Base-by-base conservation (phyloP, 225 moss, liverwort and hornwort species). In the Neckera pumila region DNA sequence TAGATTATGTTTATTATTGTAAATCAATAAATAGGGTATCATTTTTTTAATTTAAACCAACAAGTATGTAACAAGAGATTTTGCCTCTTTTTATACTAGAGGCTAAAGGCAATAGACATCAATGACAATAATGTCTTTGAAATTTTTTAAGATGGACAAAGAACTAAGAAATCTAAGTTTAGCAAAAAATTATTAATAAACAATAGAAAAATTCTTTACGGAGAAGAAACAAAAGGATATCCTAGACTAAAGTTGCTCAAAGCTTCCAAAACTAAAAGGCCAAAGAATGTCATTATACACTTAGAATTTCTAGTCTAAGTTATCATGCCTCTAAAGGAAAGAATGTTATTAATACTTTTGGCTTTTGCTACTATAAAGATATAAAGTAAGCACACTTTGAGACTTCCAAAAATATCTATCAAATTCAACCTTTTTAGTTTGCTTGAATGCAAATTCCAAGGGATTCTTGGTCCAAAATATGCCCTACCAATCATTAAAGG, bases 361-460 rank as follows among this genome's bases (percentile, higher is more conserved):
- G 21, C 4, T 70, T 70, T 71, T 71, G 15, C 5, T 71, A 42
- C 16, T 71, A 26, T 42, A 42, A 26, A 42, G 3, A 9, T 71
- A 26, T 42, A 42, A 26, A 42, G 3, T 25, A 40, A 25, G 26
- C 0, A 26, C 0, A 27, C 16, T 71, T 71, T 71, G 9, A 42
- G 3, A 9, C 9, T 71, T 71, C 1, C 0, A 0, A 3, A 1
- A 42, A 71, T 71, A 42, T 0, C 0, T 14, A 42, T 9, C 15
- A 42, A 15, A 27, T 42, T 40, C 8, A 14, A 14, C 9, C 18
- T 26, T 40, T 71, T 42, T 26, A 40, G 9, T 27, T 3, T 42
- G 8, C 15, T 71, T 42, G 16, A 71, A 42, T 0, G 2, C 42
- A 42, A 71, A 71, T 71, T 42, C 15, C 5, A 16, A 71, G 1